Conservation (phyloP, 495 filamentous ascomycete genomes). For the Glarea lozoyensis region DNA sequence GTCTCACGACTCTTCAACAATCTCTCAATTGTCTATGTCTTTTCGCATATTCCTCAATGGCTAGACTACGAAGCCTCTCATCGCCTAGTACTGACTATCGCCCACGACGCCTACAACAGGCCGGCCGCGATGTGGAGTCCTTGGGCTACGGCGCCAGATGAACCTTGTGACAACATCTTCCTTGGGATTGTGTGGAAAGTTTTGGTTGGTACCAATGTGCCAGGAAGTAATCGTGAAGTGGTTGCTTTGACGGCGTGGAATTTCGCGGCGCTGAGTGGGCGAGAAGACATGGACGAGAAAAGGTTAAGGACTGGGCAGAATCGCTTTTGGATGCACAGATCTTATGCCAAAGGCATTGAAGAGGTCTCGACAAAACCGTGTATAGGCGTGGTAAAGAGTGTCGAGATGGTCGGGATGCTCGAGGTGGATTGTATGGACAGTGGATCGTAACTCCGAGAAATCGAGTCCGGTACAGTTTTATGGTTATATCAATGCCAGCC, state of each 20-base stretch:
- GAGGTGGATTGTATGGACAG: no score
- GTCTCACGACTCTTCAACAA: slow-evolving; percentile 2
- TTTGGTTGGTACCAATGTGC: no score
- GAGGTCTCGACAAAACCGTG: no score
- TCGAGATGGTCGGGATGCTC: neutral
- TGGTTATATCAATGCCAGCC: no score
- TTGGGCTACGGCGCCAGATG: no score
- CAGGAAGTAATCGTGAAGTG: neutral
- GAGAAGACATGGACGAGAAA: slow-evolving; percentile 17
- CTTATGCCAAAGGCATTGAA: slow-evolving; percentile 1
- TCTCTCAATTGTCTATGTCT: slow-evolving; percentile 5
- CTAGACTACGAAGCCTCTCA: slow-evolving; percentile 8
- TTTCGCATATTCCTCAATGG: slow-evolving; percentile 10
- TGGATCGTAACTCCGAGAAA: no score
- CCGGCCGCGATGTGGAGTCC: slow-evolving; percentile 17
- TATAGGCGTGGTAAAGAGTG: neutral
- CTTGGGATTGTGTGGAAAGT: no score
- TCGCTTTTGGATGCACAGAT: slow-evolving; percentile 14
- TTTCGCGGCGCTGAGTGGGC: slow-evolving; percentile 13
- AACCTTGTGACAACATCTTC: no score
- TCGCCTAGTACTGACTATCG: slow-evolving; percentile 4
- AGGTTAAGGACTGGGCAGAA: slow-evolving; percentile 13
- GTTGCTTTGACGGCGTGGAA: neutral
- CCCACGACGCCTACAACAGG: slow-evolving; percentile 3
- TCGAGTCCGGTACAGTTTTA: no score